These are phyloP conservation scores for Fonsecaea multimorphosa DNA, from an alignment of 2,329 filamentous ascomycete species.

Conservation along the genomic window DNA sequence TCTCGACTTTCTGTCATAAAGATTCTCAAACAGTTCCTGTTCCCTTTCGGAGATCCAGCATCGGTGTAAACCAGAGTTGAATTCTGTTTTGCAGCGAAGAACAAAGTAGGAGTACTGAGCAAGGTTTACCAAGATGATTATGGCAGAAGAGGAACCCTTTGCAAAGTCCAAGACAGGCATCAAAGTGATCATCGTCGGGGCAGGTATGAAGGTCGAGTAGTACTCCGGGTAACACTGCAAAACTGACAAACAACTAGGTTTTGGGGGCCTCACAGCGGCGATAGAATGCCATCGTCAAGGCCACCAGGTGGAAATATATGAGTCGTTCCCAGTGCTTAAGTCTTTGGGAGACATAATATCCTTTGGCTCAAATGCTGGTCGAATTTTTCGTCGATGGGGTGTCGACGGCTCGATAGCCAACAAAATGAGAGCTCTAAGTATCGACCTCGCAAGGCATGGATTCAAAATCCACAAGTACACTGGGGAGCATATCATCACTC, in stretches of 20 bases:
- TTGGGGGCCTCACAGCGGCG: constrained; percentile 46
- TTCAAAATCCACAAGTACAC: constrained; percentile 69
- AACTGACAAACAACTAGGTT: constrained; percentile 35
- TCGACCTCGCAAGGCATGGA: constrained; percentile 60
- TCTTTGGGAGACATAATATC: constrained; percentile 67
- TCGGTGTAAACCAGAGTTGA: neutral
- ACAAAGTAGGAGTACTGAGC: neutral
- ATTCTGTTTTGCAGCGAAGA: neutral
- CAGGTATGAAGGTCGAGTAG: constrained; percentile 34
- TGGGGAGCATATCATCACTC: constrained; percentile 66
- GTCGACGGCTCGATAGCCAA: constrained; percentile 54
- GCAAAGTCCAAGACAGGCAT: constrained; percentile 58
- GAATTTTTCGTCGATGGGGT: constrained; percentile 66
- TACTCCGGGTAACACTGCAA: neutral
- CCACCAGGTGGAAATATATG: constrained; percentile 38
- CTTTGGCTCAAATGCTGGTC: constrained; percentile 65
- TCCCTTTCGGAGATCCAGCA: neutral
- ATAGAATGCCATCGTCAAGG: constrained; percentile 42
- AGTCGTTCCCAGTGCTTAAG: constrained; percentile 56
- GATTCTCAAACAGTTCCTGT: constrained; percentile 1
- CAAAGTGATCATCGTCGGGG: constrained; percentile 60
- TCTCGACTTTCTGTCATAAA: constrained; percentile 1
- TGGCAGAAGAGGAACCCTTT: constrained; percentile 22
- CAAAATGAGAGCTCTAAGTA: constrained; percentile 58
- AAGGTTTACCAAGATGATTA: constrained; percentile 18